phyloP scores from a whole-genome alignment of 768 basidiomycete species.

The Leccinum rimulosum region DNA sequence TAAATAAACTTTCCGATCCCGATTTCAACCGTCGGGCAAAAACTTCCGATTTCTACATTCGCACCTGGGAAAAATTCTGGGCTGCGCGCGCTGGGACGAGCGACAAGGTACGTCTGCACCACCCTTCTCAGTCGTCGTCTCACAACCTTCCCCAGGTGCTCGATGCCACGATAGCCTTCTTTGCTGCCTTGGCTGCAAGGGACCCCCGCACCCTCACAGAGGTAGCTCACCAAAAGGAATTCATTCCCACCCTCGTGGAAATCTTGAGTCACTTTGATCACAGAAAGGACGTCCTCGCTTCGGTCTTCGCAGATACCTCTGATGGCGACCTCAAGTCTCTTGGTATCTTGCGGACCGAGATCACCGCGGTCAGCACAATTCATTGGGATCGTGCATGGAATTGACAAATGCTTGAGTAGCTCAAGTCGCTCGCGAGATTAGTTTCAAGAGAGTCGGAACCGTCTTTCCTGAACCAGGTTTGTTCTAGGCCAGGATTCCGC shows the following conservation, averaged over 20 bases:
- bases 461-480: constrained; percentile 21
- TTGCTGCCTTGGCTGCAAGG: constrained; percentile 59
- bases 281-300: constrained; percentile 49
- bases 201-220: constrained; percentile 56
- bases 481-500: not conserved
- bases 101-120: constrained; percentile 47
- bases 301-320: constrained; percentile 33
- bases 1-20: constrained; percentile 65
- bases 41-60: constrained; percentile 66
- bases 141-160: constrained; percentile 46
- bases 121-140: not conserved
- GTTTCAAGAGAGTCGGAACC: constrained; percentile 35
- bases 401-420: constrained; percentile 25
- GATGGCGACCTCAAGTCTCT: constrained; percentile 48
- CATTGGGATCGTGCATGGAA: not conserved
- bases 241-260: constrained; percentile 43
- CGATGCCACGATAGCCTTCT: constrained; percentile 61
- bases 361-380: constrained; percentile 43
- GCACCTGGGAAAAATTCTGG: constrained; percentile 66
- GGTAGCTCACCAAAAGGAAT: constrained; percentile 39
- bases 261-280: constrained; percentile 36
- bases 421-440: constrained; percentile 35
- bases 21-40: constrained; percentile 82
- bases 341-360: constrained; percentile 60
- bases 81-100: constrained; percentile 56